Evolutionary conservation across 176 grass and related monocot genomes (phyloP), one percentile per base, ranked within the genome.

Genomic region (Urochloa ruziziensis): DNA sequence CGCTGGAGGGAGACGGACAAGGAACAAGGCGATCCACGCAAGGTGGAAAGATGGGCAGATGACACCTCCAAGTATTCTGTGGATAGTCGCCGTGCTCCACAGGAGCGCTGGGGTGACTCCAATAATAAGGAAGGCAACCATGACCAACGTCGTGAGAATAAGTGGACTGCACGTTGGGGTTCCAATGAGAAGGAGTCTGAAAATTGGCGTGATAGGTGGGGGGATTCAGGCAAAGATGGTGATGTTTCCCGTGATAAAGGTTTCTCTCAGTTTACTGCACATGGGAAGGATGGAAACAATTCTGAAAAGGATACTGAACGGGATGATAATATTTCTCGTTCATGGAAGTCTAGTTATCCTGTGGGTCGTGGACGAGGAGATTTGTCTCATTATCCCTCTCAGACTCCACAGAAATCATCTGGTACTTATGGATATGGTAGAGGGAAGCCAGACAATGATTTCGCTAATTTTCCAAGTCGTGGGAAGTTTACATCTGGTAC

Each of bases 121-220:
- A 82, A 57, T 86, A 92, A 74, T 67, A 95, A 88, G 79, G 93
- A 95, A 65, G 88, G 85, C 25, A 93, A 78, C 61, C 87, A 78
- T 64, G 88, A 94, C 37, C 92, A 91, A 73, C 90, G 91, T 11
- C 91, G 93, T 83, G 96, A 95, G 83, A 91, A 82, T 85, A 97
- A 99, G 66, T 94, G 97, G 97, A 91, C 73, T 42, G 83, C 87
- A 73, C 89, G 93, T 65, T 94, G 95, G 95, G 95, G 86, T 58
- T 78, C 92, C 35, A 91, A 83, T 82, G 91, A 93, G n/a, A 94
- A 93, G 77, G 92, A 98, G 75, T 83, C 88, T 88, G 92, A 89
- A 79, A 92, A 78, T 73, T 81, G 89, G 86, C 90, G 91, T 73
- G 92, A 91, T 19, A 93, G 79, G 72, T 93, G 86, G 92, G 74